Evolutionary conservation across 768 basidiomycete genomes (phyloP).

Genomic region (Asterophora lycoperdoides): DNA sequence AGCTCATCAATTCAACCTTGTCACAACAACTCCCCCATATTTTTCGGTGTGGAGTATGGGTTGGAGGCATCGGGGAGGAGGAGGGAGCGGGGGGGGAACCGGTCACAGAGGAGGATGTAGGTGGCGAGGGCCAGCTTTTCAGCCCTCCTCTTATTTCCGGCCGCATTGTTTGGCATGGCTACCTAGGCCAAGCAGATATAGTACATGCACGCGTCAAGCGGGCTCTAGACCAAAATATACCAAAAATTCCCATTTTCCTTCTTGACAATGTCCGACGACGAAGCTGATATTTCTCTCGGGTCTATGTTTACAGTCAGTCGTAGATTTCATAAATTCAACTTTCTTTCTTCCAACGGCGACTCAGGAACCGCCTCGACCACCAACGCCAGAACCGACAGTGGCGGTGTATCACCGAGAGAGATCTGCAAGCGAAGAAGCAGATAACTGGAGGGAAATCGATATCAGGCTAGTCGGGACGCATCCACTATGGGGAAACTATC

Average conservation of each 20-base stretch:
- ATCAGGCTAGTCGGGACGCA: slow-evolving; percentile 77
- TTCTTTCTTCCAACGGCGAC: slow-evolving; percentile 4
- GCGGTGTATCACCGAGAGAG: slow-evolving; percentile 44
- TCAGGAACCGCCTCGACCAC: slow-evolving; percentile 65
- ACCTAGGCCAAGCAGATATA: no score
- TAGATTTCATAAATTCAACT: neutral
- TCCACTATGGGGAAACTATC: slow-evolving; percentile 77
- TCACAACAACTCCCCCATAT: no score
- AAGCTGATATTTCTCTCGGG: slow-evolving; percentile 12
- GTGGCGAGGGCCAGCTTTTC: no score
- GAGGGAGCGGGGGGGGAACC: no score
- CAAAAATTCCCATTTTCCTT: neutral
- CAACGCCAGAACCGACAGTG: slow-evolving; percentile 59
- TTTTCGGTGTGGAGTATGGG: no score
- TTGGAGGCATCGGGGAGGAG: no score
- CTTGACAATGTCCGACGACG: slow-evolving; percentile 16
- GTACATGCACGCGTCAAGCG: no score
- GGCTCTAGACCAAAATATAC: no score
- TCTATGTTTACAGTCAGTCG: slow-evolving; percentile 47
- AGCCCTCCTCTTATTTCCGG: no score
- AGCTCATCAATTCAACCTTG: no score
- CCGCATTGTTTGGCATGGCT: no score
- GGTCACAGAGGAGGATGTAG: no score
- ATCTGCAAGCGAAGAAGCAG: slow-evolving; percentile 7
- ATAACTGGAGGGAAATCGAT: slow-evolving; percentile 40